Evolutionary conservation across 352 stramenopile species (phyloP), one percentile per base, ranked within the genome.

Genomic region (Globisporangium nodosum): DNA sequence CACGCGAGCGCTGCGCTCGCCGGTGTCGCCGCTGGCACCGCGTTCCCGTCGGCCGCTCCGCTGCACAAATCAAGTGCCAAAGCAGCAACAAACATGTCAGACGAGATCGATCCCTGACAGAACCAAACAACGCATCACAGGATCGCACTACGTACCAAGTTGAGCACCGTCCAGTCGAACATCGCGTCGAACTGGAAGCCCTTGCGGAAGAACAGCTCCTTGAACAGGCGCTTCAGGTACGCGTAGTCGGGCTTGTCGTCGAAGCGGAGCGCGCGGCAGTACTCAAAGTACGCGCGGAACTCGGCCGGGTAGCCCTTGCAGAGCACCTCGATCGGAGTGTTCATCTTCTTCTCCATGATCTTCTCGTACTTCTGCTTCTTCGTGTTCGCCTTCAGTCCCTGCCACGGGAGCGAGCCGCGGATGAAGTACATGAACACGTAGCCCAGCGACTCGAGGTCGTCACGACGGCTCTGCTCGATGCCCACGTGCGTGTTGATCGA

Each of bases 271-370:
- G 83, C 81, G 48, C 83, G 81, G 66, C 81, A 91, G 72, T 93
- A 93, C 65, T 98, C 96, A 72, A 99, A 98, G 84, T 99, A 99
- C 9, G 88, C 96, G 49, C 94, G 86, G 74, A 99, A 98, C 71
- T 99, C 95, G 13, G 92, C 96, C 12, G 94, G 92, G 68, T 97
- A 98, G 55, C 90, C 96, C 72, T 97, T 89, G 75, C 90, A 97
- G 5, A 97, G 74, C 58, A 96, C 85, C 52, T 95, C 84, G 46
- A 97, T 98, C 33, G 89, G 86, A 13, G 90, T 94, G 67, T 91
- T 93, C 78, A 99, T 97, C 78, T 99, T 99, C 81, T 98, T 98
- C 69, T 99, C 97, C 87, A 99, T 98, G 69, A 99, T 99, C 62
- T 98, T 94, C 75, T 98, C 96, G 82, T 98, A 98, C 71, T 98